Evolutionary conservation across 257 asterid species (phyloP), one percentile per base, ranked within the genome.

Genomic region (Capsicum rhomboideum): DNA sequence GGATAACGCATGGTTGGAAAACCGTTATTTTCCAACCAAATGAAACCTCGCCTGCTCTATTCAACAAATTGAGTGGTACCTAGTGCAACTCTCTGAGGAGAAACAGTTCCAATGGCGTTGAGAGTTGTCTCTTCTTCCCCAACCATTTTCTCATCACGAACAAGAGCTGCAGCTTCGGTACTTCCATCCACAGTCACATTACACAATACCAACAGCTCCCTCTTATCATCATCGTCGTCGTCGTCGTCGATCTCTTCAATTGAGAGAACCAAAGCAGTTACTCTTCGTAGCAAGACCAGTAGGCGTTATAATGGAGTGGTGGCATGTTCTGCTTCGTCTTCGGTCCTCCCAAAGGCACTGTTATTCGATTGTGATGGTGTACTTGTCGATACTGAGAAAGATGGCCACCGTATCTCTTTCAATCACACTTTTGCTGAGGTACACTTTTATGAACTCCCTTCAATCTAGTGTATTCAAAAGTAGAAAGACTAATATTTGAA

Each of bases 321-420:
- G 10, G 82, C 88, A 64, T 87, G 92, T 66, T 92, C 96, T 53
- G 93, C 88, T 83, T 71, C 90, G 8, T 78, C 90, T 6, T 85
- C 92, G 13, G 88, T 84, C 82, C 91, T 92, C 58, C 98, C 97
- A 14, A 86, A 92, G 74, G 99, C 99, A 72, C 94, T 96, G 37
- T 88, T 96, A 85, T 94, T 96, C 88, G 99, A 96, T 84, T 96
- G 99, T 81, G 99, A 96, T 85, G 99, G 99, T 44, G 99, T 96
- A 49, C 92, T 96, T 88, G 99, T 96, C 1, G 99, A 96, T 83
- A 96, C 99, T 4, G 98, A 96, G 95, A 96, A 94, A 92, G 99
- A 96, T 82, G 99, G 99, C 4, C 99, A 96, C 69, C 97, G 99
- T 50, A 90, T 96, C 79, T 96, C 99, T 8, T 96, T 96, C 91